phyloP scores from a whole-genome alignment of 169 alveolate species.

The Plasmodium fragile region DNA sequence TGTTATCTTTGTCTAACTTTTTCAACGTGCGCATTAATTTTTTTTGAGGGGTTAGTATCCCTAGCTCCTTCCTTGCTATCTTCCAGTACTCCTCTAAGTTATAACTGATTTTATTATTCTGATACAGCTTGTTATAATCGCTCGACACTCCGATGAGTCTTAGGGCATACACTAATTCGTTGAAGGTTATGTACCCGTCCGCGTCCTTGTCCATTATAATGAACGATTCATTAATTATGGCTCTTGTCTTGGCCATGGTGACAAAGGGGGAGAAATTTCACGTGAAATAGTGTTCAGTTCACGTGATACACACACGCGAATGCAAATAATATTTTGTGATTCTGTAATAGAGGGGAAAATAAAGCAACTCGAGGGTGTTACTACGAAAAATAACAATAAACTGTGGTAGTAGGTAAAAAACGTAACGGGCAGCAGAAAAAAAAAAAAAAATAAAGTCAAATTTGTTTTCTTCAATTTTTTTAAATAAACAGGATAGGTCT shows the following conservation, averaged over 20 bases:
- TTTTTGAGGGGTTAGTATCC: constrained; percentile 31
- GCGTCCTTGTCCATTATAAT: constrained; percentile 18
- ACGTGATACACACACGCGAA: background rate
- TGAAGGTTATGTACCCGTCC: constrained; percentile 18
- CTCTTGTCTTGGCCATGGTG: constrained; percentile 30
- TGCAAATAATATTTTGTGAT: background rate
- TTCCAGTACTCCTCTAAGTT: constrained; percentile 35
- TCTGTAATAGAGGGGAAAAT: background rate
- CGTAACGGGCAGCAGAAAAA: background rate
- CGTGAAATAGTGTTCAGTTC: constrained; percentile 1
- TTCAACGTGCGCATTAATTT: constrained; percentile 19
- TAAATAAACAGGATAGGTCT: background rate
- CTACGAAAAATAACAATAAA: background rate
- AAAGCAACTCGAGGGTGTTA: background rate
- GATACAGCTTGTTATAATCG: constrained; percentile 6
- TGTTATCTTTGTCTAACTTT: constrained; percentile 43
- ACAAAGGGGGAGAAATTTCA: background rate
- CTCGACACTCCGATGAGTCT: constrained; percentile 34
- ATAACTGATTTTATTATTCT: background rate
- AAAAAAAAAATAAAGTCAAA: background rate
- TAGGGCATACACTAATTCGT: constrained; percentile 59
- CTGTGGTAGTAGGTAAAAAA: background rate
- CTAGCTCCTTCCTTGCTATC: constrained; percentile 66
- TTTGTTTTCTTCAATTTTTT: background rate
- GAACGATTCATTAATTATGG: constrained; percentile 55